Conservation (phyloP, 108 stramenopile genomes). For the Discostella stelligeroides region DNA sequence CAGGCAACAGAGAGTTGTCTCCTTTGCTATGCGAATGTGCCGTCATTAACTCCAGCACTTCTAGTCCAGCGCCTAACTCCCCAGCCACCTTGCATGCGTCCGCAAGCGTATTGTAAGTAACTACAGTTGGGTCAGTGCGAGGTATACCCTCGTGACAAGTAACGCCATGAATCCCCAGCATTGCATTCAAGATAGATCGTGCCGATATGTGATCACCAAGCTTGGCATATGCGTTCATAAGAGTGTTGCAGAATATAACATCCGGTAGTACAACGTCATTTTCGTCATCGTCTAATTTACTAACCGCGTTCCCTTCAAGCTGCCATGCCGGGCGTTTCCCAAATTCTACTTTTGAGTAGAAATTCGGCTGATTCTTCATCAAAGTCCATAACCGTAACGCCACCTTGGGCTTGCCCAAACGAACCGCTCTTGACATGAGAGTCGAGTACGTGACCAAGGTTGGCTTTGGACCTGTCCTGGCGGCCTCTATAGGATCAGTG, state of each 20-base stretch:
- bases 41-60: conserved; percentile 50
- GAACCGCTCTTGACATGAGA: conserved; percentile 85
- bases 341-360: conserved; percentile 48
- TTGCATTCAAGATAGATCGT: conserved; percentile 66
- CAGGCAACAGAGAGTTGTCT: conserved; percentile 49
- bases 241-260: conserved; percentile 83
- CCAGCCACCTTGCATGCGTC: conserved; percentile 81
- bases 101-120: conserved; percentile 85
- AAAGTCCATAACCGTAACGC: conserved; percentile 83
- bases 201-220: conserved; percentile 62
- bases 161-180: conserved; percentile 32
- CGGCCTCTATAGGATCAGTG: no score
- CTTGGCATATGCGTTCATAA: conserved; percentile 89
- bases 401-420: conserved; percentile 70
- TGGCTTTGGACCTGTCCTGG: conserved; percentile 58
- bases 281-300: conserved; percentile 9
- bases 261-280: conserved; percentile 52
- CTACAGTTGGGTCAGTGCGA: conserved; percentile 60
- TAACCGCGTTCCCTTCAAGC: no score
- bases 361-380: conserved; percentile 64
- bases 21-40: conserved; percentile 45
- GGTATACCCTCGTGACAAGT: conserved; percentile 53
- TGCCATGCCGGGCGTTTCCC: not conserved
- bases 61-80: conserved; percentile 69
- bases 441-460: conserved; percentile 88